phyloP scores from a whole-genome alignment of 176 grass and related monocot genomes.

The Cenchrus americanus region DNA sequence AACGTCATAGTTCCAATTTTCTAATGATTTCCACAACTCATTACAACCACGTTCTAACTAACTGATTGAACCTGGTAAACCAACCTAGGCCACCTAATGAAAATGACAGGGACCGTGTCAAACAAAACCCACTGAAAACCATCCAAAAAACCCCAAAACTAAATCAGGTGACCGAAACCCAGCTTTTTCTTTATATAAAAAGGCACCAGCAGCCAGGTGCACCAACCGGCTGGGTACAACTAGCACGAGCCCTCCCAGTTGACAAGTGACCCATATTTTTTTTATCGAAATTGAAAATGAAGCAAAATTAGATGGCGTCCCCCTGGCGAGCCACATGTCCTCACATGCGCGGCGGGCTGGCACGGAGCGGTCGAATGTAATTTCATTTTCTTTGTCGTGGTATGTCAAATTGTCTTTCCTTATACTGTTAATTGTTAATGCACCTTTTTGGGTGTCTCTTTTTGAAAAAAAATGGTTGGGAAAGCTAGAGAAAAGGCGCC shows the following conservation, averaged over 20 bases:
- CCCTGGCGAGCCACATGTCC: constrained; percentile 45
- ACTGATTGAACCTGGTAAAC: constrained; percentile 11
- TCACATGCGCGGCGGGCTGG: constrained; percentile 42
- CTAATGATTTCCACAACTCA: background rate
- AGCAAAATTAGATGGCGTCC: constrained; percentile 5
- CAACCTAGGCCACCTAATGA: constrained; percentile 35
- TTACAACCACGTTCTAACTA: constrained; percentile 7
- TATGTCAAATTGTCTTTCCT: too few relatives aligned
- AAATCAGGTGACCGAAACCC: background rate
- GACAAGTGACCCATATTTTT: constrained; percentile 1
- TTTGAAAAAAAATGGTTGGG: too few relatives aligned
- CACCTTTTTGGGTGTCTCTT: too few relatives aligned
- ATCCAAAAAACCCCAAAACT: background rate
- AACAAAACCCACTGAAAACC: background rate
- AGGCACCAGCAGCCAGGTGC: background rate
- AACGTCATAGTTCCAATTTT: too few relatives aligned
- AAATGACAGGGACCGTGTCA: constrained; percentile 5
- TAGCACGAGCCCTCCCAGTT: background rate
- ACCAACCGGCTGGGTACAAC: background rate
- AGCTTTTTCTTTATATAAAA: background rate
- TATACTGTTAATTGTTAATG: too few relatives aligned
- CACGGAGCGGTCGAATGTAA: too few relatives aligned
- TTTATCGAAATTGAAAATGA: background rate
- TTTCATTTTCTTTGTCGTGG: too few relatives aligned
- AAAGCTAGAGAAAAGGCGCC: background rate